Base-by-base conservation (phyloP, 2,329 filamentous ascomycete species). In the Monosporascus sp. region DNA sequence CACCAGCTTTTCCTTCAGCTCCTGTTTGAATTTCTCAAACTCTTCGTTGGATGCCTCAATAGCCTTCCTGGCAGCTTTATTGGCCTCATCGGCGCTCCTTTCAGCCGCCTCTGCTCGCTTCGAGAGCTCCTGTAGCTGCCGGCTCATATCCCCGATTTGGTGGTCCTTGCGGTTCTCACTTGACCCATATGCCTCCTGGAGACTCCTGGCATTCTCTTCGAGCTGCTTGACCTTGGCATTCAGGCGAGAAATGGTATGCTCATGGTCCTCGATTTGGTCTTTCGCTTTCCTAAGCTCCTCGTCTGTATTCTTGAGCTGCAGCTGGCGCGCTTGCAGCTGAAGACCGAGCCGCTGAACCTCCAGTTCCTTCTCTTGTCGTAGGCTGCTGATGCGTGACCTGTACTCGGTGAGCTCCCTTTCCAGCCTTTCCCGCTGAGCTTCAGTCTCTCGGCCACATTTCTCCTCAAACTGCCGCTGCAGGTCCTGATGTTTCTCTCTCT, bases 1-100 rank as follows among this genome's bases (percentile, higher is more conserved):
- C 57, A 94, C 86, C 27, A 99, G 77, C 66, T 94, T 96, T 59
- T 90, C 84, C 52, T 88, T 84, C 1, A 89, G 85, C 37, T 82
- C 79, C 64, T 89, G 57, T 3, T 62, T 66, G 48, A 62, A 62
- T 9, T 62, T 84, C 50, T 86, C 81, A 44, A 86, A 91, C 47
- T 94, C 87, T 64, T 90, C 58, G 3, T 62, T 65, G 47, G 63
- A 62, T 14, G 60, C 84, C 50, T 86, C 81, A 44, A 86, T 79
- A 65, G 96, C 88, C 74, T 96, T 89, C 52, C 83, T 84, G 41
- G 89, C 84, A 69, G 93, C 96, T 11, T 89, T 85, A 62, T 93
- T 83, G 1, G 91, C 94, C 63, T 97, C 91, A 4, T 62, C 54
- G 5, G 64, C 48, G n/a, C n/a, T 15, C 42, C 17, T 47, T 45